Percentiles rank a stretch among this genome's conserved stretches.
Evolutionary conservation across 2,329 filamentous ascomycete species (phyloP).

Genomic region (Cladorrhinum sp.): DNA sequence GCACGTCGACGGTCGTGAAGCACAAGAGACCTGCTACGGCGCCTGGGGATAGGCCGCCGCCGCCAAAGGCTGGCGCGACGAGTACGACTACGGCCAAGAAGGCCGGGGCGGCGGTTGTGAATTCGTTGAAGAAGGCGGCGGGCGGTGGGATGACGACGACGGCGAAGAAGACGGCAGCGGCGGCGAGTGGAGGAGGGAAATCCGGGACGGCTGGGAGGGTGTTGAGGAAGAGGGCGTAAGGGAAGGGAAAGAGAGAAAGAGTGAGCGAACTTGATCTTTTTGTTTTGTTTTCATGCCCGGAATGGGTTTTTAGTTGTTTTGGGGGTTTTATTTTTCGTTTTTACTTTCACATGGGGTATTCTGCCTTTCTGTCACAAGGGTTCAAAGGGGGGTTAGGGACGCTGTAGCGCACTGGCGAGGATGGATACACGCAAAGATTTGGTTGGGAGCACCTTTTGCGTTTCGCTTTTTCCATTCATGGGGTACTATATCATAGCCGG

Average conservation of each 20-base stretch:
- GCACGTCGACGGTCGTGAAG: conserved; percentile 61
- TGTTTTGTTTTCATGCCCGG: not conserved
- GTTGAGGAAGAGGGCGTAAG: conserved; percentile 48
- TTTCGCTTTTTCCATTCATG: not conserved
- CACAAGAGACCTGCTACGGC: conserved; percentile 42
- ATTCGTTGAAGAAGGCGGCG: conserved; percentile 48
- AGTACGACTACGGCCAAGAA: conserved; percentile 49
- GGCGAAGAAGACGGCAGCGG: conserved; percentile 36
- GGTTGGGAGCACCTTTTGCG: not conserved
- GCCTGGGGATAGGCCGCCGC: conserved; percentile 36
- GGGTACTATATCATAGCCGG: not conserved
- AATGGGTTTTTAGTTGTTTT: not conserved
- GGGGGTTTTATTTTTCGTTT: not conserved
- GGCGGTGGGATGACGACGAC: conserved; percentile 49
- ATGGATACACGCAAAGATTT: not conserved
- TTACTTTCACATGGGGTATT: too few species aligned
- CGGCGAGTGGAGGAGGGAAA: conserved; percentile 31
- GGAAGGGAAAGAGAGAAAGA: not conserved
- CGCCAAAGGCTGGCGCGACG: conserved; percentile 33
- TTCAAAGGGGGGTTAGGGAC: too few species aligned
- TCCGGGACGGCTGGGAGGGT: conserved; percentile 43
- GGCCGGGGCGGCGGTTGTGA: not conserved
- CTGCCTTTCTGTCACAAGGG: too few species aligned
- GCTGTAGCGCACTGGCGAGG: not conserved
- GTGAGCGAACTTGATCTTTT: not conserved